Percentiles rank a stretch among this genome's conserved stretches.
Conservation (phyloP, 331 rosid genomes). For the Rosa hybrid region DNA sequence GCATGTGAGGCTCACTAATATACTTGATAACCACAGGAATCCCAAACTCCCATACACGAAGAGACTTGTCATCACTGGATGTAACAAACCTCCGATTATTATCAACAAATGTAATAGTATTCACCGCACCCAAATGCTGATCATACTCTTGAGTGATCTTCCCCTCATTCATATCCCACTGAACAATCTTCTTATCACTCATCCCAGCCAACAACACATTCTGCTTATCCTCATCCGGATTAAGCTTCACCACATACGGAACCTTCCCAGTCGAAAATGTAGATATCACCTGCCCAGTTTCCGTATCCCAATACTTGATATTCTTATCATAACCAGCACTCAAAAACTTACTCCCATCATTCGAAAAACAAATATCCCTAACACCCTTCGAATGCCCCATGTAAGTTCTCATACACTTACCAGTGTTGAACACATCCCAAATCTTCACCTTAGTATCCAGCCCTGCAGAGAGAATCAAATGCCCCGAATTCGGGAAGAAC, state of each 20-base stretch:
- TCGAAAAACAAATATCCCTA: slow-evolving; percentile 83
- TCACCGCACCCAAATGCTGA: slow-evolving; percentile 98
- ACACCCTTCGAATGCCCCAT: slow-evolving; percentile 93
- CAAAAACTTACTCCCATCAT: slow-evolving; percentile 83
- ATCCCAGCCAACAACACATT: slow-evolving; percentile 92
- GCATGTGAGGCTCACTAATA: slow-evolving; percentile 99
- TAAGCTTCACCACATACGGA: slow-evolving; percentile 91
- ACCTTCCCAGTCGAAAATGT: slow-evolving; percentile 88
- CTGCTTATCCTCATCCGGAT: slow-evolving; percentile 95
- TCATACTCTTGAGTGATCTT: slow-evolving; percentile 98
- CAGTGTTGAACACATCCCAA: slow-evolving; percentile 96
- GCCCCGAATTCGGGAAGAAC: slow-evolving; percentile 88
- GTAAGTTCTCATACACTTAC: slow-evolving; percentile 96
- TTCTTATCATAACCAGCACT: slow-evolving; percentile 92
- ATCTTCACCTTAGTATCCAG: slow-evolving; percentile 94
- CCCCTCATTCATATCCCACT: slow-evolving; percentile 93
- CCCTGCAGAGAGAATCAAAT: slow-evolving; percentile 87
- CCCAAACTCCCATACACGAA: slow-evolving; percentile 96
- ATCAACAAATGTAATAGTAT: slow-evolving; percentile 96
- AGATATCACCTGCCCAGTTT: slow-evolving; percentile 94
- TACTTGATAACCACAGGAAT: slow-evolving; percentile 96
- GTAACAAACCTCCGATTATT: slow-evolving; percentile 95
- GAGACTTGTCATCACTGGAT: slow-evolving; percentile 95
- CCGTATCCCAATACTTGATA: slow-evolving; percentile 97
- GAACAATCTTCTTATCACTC: slow-evolving; percentile 99